Evolutionary conservation across 768 basidiomycete genomes (phyloP).

Genomic region (Fibroporia radiculosa): DNA sequence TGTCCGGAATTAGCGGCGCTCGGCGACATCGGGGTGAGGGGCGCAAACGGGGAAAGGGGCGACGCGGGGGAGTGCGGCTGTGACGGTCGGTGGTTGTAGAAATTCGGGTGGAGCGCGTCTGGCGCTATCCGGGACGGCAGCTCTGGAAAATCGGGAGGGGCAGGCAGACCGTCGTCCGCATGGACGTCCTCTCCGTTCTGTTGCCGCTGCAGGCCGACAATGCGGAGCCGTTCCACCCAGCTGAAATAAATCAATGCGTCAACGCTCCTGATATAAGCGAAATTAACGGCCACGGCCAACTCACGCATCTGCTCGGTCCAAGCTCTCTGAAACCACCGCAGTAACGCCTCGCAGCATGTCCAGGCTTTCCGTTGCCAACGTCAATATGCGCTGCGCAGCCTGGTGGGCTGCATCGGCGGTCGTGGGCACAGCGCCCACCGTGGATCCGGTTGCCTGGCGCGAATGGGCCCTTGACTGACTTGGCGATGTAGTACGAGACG

Average conservation of each 20-base stretch:
- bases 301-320: slow-evolving; percentile 82
- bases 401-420: slow-evolving; percentile 53
- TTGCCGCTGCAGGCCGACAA: slow-evolving; percentile 67
- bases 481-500: slow-evolving; percentile 23
- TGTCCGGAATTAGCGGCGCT: slow-evolving; percentile 9
- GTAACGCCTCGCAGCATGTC: slow-evolving; percentile 90
- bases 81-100: slow-evolving; percentile 3
- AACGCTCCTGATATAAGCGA: too few species aligned
- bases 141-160: slow-evolving; percentile 13
- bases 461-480: slow-evolving; percentile 14
- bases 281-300: too few species aligned
- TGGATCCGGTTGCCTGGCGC: slow-evolving; percentile 19
- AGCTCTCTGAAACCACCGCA: slow-evolving; percentile 78
- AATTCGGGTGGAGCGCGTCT: slow-evolving; percentile 3
- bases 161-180: slow-evolving; percentile 4
- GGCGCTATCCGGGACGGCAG: slow-evolving; percentile 5
- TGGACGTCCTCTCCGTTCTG: slow-evolving; percentile 10
- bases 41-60: slow-evolving; percentile 2
- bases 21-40: slow-evolving; percentile 5
- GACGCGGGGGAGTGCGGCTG: slow-evolving; percentile 8
- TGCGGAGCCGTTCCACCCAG: slow-evolving; percentile 77
- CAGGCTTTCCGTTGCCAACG: slow-evolving; percentile 83
- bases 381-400: slow-evolving; percentile 75
- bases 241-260: slow-evolving; percentile 33
- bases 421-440: slow-evolving; percentile 16